phyloP scores from a whole-genome alignment of 352 stramenopile genomes.

The Blastocystis sp. region DNA sequence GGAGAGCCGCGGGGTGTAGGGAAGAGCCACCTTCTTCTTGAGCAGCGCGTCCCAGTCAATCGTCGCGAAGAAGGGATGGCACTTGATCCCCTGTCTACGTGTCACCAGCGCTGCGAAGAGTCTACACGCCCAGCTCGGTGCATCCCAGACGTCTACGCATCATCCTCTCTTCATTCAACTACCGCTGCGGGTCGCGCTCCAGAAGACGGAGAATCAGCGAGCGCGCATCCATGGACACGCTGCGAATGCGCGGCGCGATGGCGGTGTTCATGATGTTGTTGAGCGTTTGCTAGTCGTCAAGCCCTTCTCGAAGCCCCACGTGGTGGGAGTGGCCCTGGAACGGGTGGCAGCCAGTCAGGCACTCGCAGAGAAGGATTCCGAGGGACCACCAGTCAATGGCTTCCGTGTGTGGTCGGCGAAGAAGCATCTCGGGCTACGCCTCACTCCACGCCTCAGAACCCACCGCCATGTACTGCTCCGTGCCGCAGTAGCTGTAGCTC shows the following conservation, averaged over 20 bases:
- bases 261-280: slow-evolving; percentile 85
- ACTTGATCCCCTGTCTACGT: slow-evolving; percentile 77
- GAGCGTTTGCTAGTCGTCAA: slow-evolving; percentile 78
- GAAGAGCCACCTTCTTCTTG: slow-evolving; percentile 72
- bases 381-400: slow-evolving; percentile 88
- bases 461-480: slow-evolving; percentile 85
- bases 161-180: slow-evolving; percentile 76
- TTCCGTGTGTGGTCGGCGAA: slow-evolving; percentile 77
- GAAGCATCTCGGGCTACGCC: slow-evolving; percentile 82
- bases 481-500: slow-evolving; percentile 80
- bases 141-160: slow-evolving; percentile 71
- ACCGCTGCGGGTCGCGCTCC: slow-evolving; percentile 81
- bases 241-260: slow-evolving; percentile 78
- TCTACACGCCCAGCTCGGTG: slow-evolving; percentile 69
- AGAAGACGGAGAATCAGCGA: slow-evolving; percentile 83
- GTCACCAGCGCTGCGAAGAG: not conserved
- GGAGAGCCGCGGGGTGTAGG: slow-evolving; percentile 69
- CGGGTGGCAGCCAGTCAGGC: slow-evolving; percentile 86
- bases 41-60: slow-evolving; percentile 84
- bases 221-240: slow-evolving; percentile 81
- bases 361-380: slow-evolving; percentile 87
- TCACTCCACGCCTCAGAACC: not conserved
- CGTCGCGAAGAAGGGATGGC: slow-evolving; percentile 84
- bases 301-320: not conserved
- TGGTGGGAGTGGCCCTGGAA: slow-evolving; percentile 86